Evolutionary conservation across 371 early-diverging fungal species (phyloP).

Genomic region (Rhizopus sp.): DNA sequence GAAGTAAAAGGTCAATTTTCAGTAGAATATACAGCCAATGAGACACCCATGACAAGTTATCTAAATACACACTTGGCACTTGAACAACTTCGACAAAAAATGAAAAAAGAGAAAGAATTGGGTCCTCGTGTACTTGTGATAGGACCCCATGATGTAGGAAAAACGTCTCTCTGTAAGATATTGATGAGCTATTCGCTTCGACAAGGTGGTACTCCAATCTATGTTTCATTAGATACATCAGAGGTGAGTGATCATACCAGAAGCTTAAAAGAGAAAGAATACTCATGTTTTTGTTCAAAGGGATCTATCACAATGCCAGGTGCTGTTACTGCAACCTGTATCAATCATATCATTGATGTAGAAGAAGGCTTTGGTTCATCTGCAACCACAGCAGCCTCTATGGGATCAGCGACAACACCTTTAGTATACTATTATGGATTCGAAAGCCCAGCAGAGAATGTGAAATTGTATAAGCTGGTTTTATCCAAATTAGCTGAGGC

Average conservation of each 20-base stretch:
- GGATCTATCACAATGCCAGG: slow-evolving; percentile 89
- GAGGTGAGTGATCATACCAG: slow-evolving; percentile 48
- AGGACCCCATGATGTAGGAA: slow-evolving; percentile 92
- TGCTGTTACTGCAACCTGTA: slow-evolving; percentile 75
- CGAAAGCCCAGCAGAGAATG: slow-evolving; percentile 73
- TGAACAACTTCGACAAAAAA: slow-evolving; percentile 73
- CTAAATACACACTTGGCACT: slow-evolving; percentile 87
- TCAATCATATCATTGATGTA: slow-evolving; percentile 76
- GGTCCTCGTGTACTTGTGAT: slow-evolving; percentile 86
- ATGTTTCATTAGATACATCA: slow-evolving; percentile 83
- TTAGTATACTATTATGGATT: slow-evolving; percentile 93
- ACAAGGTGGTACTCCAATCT: slow-evolving; percentile 75
- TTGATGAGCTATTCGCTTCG: slow-evolving; percentile 85
- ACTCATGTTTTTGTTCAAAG: slow-evolving; percentile 27
- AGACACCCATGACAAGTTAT: slow-evolving; percentile 92
- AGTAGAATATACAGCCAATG: slow-evolving; percentile 88
- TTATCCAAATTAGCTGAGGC: slow-evolving; percentile 63
- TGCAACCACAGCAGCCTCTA: slow-evolving; percentile 67
- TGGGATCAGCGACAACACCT: slow-evolving; percentile 75
- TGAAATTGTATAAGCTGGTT: slow-evolving; percentile 72
- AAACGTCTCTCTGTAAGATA: slow-evolving; percentile 82
- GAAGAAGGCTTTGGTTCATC: slow-evolving; percentile 88
- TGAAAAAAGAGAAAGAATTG: slow-evolving; percentile 44
- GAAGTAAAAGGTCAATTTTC: slow-evolving; percentile 67
- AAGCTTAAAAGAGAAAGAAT: not conserved